Percentiles rank a stretch among this genome's conserved stretches.
Evolutionary conservation across 441 rosid genomes (phyloP).

Genomic region (Gossypium trilobum): DNA sequence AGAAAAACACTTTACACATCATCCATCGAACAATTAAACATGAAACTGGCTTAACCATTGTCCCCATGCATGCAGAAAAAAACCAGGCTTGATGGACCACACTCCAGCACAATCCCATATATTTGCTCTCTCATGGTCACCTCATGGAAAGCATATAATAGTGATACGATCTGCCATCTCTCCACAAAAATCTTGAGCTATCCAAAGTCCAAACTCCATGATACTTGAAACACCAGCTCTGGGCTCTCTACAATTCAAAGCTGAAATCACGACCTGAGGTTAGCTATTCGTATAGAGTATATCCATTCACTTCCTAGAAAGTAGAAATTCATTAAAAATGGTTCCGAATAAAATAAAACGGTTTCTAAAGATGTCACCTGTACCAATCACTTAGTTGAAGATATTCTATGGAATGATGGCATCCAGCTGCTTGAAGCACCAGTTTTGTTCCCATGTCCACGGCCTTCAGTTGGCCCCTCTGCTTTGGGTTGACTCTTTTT

Average conservation of each 20-base stretch:
- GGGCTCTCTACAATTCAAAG: conserved; percentile 11
- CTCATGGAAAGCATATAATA: conserved; percentile 14
- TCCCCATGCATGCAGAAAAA: conserved; percentile 20
- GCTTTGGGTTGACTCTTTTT: conserved; percentile 15
- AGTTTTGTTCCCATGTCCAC: conserved; percentile 22
- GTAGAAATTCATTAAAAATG: neutral
- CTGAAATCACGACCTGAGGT: neutral
- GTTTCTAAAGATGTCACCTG: conserved; percentile 3
- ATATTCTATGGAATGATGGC: conserved; percentile 25
- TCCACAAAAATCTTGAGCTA: conserved; percentile 9
- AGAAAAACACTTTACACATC: conserved; percentile 23
- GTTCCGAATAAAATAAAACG: neutral
- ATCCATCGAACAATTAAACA: conserved; percentile 17
- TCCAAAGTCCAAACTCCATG: conserved; percentile 16
- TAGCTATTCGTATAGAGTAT: neutral
- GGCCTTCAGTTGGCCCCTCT: conserved; percentile 20
- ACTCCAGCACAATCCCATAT: conserved; percentile 21
- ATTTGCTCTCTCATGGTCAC: conserved; percentile 20
- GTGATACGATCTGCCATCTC: conserved; percentile 2
- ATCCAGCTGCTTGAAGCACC: conserved; percentile 36
- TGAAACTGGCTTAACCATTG: conserved; percentile 19
- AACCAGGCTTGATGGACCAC: conserved; percentile 19
- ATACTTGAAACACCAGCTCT: conserved; percentile 7
- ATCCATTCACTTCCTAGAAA: neutral
- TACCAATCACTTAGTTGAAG: conserved; percentile 32